Base-by-base conservation (phyloP, 768 basidiomycete species). In the Sistotremastrum suecicum region DNA sequence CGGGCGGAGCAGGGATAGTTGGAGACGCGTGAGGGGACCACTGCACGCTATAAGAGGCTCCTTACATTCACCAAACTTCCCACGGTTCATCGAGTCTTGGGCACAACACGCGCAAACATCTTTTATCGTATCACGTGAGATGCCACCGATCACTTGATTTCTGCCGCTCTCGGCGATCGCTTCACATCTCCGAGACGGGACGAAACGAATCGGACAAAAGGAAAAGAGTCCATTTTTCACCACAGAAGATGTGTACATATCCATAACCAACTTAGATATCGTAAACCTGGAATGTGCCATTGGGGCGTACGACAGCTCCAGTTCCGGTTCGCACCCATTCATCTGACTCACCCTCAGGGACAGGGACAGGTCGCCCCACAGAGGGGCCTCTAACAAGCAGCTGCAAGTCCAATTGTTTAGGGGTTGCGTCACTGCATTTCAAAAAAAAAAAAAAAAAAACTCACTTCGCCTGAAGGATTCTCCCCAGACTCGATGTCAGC, bases 351-450 rank as follows among this genome's bases (percentile, higher is more conserved):
- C 62, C 66, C 31, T 68, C 72, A 34, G 64, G 63, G 37, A 59
- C 55, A 29, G 61, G 62, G 8, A 79, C 55, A 12, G 69, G 54
- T 49, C 66, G 70, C 10, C 82, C 82, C 12, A 91, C 74, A 1
- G 79, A 67, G 2, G 89, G 87, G 3, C 89, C 89, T 6, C 83
- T 69, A 8, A 86, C 69, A 34, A 71, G 54, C 9, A 66, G 41
- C 51, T 55, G 35, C 34, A 34, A 12, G 30, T 41, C 2, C 36
- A 32, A 30, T 31, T 50, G 28, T 43, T 47, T 43, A 41, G 36
- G n/a, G 12, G 5, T 55, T 46, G 29, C 37, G 33, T 12, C 31
- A 32, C 35, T 33, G n/a, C 9, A 10, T 10, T 33, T n/a, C 31
- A 28, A 30, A 34, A 44, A 7, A 29, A 31, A 28, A 5, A 11